Conservation (phyloP, 108 stramenopile species). For the Chaetoceros tenuissimus region DNA sequence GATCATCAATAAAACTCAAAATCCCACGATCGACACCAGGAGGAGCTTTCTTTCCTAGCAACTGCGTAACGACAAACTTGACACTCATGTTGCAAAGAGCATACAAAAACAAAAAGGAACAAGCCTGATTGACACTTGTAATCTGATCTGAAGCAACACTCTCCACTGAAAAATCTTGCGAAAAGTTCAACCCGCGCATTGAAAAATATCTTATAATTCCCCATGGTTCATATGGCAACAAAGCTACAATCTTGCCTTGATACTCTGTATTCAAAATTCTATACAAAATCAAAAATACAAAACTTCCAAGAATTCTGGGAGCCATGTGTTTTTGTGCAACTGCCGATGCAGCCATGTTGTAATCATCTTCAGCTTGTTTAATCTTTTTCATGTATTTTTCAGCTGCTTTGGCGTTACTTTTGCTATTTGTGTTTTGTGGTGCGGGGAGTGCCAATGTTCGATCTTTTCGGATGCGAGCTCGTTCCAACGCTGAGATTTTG, state of each 20-base stretch:
- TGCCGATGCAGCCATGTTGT: constrained; percentile 21
- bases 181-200: constrained; percentile 39
- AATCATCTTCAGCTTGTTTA: constrained; percentile 52
- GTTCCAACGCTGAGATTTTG: constrained; percentile 38
- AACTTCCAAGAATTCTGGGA: constrained; percentile 34
- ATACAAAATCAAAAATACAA: constrained; percentile 64
- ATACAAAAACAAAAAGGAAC: constrained; percentile 66
- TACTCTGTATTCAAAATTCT: constrained; percentile 64
- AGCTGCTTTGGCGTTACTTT: constrained; percentile 14
- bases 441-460: constrained; percentile 23
- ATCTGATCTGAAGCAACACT: constrained; percentile 16
- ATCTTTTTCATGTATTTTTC: constrained; percentile 33
- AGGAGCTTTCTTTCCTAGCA: constrained; percentile 50
- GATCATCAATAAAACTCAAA: constrained; percentile 36
- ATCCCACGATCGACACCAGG: constrained; percentile 57
- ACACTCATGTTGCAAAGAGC: constrained; percentile 44
- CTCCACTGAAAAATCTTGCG: constrained; percentile 1
- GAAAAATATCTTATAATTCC: constrained; percentile 34
- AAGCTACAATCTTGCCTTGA: constrained; percentile 50
- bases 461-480: constrained; percentile 33
- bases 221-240: constrained; percentile 69
- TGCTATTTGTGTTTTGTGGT: neutral
- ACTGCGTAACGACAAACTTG: constrained; percentile 51
- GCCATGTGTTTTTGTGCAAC: constrained; percentile 47
- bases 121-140: constrained; percentile 39